A percentile compares a stretch with the other conserved stretches of the same genome.
phyloP scores from a whole-genome alignment of 2,329 filamentous ascomycete genomes.

The Ceratocystiopsis brevicomis region DNA sequence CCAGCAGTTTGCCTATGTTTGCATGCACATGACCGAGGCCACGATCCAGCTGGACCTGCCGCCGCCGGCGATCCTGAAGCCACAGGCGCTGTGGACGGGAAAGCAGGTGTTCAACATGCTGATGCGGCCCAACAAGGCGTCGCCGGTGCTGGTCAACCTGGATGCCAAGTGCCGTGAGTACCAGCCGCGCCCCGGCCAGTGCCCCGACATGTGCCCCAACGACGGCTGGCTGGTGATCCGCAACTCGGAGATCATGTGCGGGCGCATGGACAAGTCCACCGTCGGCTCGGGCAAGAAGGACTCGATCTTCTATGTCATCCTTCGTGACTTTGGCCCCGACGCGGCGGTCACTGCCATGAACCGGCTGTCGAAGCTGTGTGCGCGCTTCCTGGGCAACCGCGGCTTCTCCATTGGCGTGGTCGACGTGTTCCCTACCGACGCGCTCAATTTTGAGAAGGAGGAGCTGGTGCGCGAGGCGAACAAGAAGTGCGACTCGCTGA shows the following conservation, averaged over 20 bases:
- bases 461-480: constrained; percentile 63
- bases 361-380: constrained; percentile 73
- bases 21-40: constrained; percentile 70
- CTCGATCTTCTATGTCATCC: constrained; percentile 89
- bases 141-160: constrained; percentile 69
- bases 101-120: constrained; percentile 87
- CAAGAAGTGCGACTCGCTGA: constrained; percentile 62
- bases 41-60: constrained; percentile 65
- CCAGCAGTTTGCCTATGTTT: constrained; percentile 72
- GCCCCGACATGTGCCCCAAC: constrained; percentile 60
- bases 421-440: constrained; percentile 70
- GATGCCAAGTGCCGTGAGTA: constrained; percentile 84
- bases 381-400: constrained; percentile 69
- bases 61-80: constrained; percentile 70
- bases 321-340: constrained; percentile 84
- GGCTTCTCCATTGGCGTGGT: constrained; percentile 94
- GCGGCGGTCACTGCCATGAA: constrained; percentile 87
- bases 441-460: constrained; percentile 54
- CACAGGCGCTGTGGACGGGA: constrained; percentile 76
- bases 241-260: constrained; percentile 95
- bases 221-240: constrained; percentile 85
- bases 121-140: constrained; percentile 65
- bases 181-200: constrained; percentile 35
- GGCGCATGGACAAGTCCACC: constrained; percentile 92
- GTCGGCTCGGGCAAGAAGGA: constrained; percentile 97